Evolutionary conservation across 257 asterid species (phyloP).

Genomic region (Nicotiana undulata): DNA sequence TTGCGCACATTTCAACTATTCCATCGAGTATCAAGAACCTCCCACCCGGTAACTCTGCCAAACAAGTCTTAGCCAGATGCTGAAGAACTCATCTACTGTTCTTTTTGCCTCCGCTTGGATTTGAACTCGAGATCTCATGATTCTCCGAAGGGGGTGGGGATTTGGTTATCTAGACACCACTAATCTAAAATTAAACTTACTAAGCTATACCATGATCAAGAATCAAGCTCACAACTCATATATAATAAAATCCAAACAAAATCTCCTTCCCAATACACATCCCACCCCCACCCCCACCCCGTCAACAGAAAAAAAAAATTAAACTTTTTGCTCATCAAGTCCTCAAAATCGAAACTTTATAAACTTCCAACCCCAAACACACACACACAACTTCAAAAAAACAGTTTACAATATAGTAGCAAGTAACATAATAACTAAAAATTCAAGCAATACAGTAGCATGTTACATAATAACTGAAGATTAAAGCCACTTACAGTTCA

Average conservation of each 20-base stretch:
- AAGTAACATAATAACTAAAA: neutral
- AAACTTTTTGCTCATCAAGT: neutral
- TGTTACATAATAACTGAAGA: neutral
- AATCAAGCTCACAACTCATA: neutral
- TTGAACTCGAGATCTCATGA: no score
- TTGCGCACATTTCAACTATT: no score
- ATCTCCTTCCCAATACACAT: neutral
- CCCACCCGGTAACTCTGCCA: no score
- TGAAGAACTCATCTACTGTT: no score
- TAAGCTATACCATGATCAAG: neutral
- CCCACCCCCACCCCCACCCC: neutral
- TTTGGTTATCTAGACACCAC: neutral
- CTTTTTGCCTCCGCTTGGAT: no score
- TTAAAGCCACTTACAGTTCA: neutral
- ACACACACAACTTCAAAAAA: neutral
- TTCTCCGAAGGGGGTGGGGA: no score
- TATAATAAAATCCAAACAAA: neutral
- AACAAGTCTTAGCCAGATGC: no score
- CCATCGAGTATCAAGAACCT: no score
- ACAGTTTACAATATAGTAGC: neutral
- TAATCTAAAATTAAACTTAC: neutral
- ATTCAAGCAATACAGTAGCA: neutral
- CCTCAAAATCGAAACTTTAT: slow-evolving; percentile 1
- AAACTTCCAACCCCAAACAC: neutral
- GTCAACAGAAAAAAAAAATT: neutral